A percentile compares a stretch with the other conserved stretches of the same genome.
Evolutionary conservation across 169 alveolate species (phyloP).

Genomic region (Theileria parva): DNA sequence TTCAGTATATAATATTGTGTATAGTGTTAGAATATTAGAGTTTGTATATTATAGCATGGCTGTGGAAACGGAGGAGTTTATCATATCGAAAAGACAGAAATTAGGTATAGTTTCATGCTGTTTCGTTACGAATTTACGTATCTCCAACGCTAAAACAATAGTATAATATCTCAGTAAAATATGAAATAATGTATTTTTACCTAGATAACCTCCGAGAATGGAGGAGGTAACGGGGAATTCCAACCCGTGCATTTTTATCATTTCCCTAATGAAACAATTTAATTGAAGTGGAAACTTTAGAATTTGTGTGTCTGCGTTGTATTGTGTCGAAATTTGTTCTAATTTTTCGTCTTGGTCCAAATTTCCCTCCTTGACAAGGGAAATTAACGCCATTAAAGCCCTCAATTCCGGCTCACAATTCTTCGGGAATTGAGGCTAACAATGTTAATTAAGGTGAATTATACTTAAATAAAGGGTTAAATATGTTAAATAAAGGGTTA

Average conservation of each 20-base stretch:
- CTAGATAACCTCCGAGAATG: conserved; percentile 73
- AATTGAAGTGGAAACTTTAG: neutral
- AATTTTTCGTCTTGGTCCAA: conserved; percentile 30
- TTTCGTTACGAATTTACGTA: conserved; percentile 74
- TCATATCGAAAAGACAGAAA: conserved; percentile 77
- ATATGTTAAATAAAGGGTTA: too few species aligned
- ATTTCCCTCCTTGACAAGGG: conserved; percentile 12
- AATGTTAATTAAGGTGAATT: conserved; percentile 15
- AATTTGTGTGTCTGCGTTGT: conserved; percentile 6
- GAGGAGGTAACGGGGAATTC: conserved; percentile 49
- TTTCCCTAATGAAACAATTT: neutral
- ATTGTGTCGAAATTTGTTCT: conserved; percentile 19
- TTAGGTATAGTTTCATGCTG: conserved; percentile 78
- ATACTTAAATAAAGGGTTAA: too few species aligned
- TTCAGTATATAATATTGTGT: too few species aligned
- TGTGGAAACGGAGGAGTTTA: conserved; percentile 67
- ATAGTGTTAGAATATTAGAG: too few species aligned
- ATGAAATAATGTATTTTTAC: neutral
- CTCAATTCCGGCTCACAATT: conserved; percentile 46
- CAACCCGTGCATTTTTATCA: conserved; percentile 23
- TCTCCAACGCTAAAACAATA: conserved; percentile 56
- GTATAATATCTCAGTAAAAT: neutral
- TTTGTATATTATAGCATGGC: conserved; percentile 60
- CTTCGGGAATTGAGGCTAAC: conserved; percentile 58
- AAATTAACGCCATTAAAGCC: conserved; percentile 22